Evolutionary conservation across 345 rosid genomes (phyloP), one percentile per base, ranked within the genome.

Genomic region (Aquilaria sinensis): DNA sequence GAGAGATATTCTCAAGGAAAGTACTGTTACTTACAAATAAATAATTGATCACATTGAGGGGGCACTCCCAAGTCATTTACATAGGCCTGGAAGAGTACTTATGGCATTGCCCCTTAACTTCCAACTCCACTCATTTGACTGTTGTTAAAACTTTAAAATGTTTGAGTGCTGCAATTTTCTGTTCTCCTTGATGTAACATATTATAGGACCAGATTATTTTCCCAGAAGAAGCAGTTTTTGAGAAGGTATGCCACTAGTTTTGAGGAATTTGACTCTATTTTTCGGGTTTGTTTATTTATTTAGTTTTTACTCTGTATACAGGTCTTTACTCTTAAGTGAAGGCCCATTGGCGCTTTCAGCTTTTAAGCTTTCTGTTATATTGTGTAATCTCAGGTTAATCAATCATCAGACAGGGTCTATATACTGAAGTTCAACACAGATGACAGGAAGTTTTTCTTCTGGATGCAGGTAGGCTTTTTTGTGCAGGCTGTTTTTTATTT

Each of bases 141-240:
- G 23, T 34, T 34, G 3, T 6, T 34, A 34, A 34, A 34, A 34
- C 41, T 3, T 34, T 3, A 34, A 34, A 34, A 6, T 34, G 3
- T 34, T 34, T 34, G 6, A 34, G 41, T 34, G 41, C 41, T 34
- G 41, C 53, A 45, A 23, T 53, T 16, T 16, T 47, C 10, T 1
- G 23, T 72, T 73, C 72, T 70, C 83, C 96, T 90, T 93, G 74
- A 93, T 80, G 7, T 53, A 51, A 64, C 48, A 56, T 31, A 58
- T 73, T 37, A 58, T 65, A 93, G 99, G 96, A 93, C 80, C 99
- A 86, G 58, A 90, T 93, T 66, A 76, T 94, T 65, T 90, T 94
- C 68, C 97, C 97, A 6, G 88, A 86, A 58, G 99, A 94, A 77
- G 99, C 96, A 48, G 78, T 79, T 57, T 94, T 94, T 78, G 99